A percentile compares a stretch with the other conserved stretches of the same genome.
Conservation (phyloP, 2,329 filamentous ascomycete species). For the Talaromyces piceae region DNA sequence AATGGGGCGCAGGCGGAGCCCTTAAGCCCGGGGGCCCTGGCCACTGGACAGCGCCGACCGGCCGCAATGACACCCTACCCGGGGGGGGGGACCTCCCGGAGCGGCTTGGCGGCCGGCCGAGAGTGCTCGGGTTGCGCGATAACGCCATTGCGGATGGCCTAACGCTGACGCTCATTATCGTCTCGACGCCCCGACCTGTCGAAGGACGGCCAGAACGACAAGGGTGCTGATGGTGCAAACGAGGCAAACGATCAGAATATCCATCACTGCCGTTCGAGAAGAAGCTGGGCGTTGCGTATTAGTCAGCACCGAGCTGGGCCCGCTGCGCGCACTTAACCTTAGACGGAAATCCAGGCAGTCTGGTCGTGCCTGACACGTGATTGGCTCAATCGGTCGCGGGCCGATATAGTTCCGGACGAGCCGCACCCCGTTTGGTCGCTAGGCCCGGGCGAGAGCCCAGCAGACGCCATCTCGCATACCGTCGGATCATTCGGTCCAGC, state of each 20-base stretch:
- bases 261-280: too few relatives aligned
- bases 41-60: neutral
- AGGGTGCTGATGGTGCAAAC: too few relatives aligned
- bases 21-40: too few relatives aligned
- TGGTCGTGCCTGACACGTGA: neutral
- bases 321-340: neutral
- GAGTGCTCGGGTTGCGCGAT: neutral
- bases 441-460: conserved; percentile 7
- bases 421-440: conserved; percentile 2
- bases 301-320: neutral
- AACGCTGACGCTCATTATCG: too few relatives aligned
- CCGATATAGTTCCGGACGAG: conserved; percentile 5
- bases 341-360: too few relatives aligned
- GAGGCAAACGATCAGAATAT: too few relatives aligned
- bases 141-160: neutral
- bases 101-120: neutral
- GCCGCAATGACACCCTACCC: neutral
- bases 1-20: neutral
- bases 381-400: neutral
- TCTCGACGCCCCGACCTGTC: too few relatives aligned
- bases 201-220: too few relatives aligned
- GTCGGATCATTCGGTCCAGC: too few relatives aligned
- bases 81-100: too few relatives aligned
- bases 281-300: too few relatives aligned
- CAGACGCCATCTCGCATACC: neutral